A percentile compares a stretch with the other conserved stretches of the same genome.
Evolutionary conservation across 2,329 filamentous ascomycete genomes (phyloP).

Genomic region (Colletotrichum eremochloae): DNA sequence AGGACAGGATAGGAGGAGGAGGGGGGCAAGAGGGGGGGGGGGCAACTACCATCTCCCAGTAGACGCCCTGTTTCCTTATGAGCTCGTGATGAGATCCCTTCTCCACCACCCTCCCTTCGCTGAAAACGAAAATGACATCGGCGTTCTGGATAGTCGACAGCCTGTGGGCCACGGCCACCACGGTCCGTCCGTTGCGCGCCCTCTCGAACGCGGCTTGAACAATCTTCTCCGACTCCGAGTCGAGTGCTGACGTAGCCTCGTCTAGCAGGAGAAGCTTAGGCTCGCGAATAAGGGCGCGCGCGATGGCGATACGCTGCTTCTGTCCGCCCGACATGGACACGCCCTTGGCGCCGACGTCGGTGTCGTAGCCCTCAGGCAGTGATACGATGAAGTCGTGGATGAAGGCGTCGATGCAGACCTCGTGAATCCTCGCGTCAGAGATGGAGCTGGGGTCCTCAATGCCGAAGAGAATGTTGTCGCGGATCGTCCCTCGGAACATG

Average conservation of each 20-base stretch:
- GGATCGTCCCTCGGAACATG: conserved; percentile 63
- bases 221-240: conserved; percentile 66
- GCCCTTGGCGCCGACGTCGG: conserved; percentile 67
- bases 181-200: conserved; percentile 49
- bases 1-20: too few relatives aligned
- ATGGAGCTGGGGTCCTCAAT: conserved; percentile 55
- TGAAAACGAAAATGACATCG: conserved; percentile 60
- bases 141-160: conserved; percentile 59
- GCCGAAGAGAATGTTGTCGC: conserved; percentile 61
- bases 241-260: conserved; percentile 69
- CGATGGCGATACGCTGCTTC: conserved; percentile 68
- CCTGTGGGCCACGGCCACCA: conserved; percentile 58
- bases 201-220: conserved; percentile 59
- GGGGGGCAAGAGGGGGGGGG: not conserved
- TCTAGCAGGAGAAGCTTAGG: conserved; percentile 67
- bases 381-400: conserved; percentile 69
- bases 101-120: conserved; percentile 57
- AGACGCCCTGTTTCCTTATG: conserved; percentile 35
- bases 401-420: conserved; percentile 57
- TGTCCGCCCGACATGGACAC: conserved; percentile 69
- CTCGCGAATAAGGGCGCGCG: conserved; percentile 65
- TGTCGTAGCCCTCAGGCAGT: conserved; percentile 63
- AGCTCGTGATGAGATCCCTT: conserved; percentile 53
- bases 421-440: conserved; percentile 45
- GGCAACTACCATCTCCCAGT: conserved; percentile 42